Conservation (phyloP, 148 eudicot genomes). For the Cornus controversa region DNA sequence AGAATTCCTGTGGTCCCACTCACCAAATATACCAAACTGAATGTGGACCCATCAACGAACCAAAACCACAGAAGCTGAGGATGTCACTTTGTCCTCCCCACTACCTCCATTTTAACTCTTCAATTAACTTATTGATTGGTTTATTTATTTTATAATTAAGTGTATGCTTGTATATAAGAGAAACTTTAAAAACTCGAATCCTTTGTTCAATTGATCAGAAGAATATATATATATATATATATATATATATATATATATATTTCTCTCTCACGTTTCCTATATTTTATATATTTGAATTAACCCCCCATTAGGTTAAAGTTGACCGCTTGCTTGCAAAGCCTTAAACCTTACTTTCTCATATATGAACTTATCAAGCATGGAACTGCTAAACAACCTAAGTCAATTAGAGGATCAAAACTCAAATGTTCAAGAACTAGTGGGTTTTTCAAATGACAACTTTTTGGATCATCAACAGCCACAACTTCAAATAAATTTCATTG, state of each 20-base stretch:
- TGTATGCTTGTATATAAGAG: not conserved
- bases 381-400: slow-evolving; percentile 18
- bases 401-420: slow-evolving; percentile 22
- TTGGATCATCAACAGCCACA: slow-evolving; percentile 22
- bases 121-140: too few relatives aligned
- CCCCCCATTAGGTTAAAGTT: slow-evolving; percentile 43
- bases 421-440: slow-evolving; percentile 27
- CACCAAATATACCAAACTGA: slow-evolving; percentile 8
- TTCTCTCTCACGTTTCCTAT: too few relatives aligned
- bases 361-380: slow-evolving; percentile 29
- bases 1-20: slow-evolving; percentile 22
- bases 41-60: slow-evolving; percentile 12
- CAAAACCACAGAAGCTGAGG: slow-evolving; percentile 14
- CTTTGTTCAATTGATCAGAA: not conserved
- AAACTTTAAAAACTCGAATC: not conserved
- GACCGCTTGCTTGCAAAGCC: slow-evolving; percentile 28
- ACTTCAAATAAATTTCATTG: not conserved
- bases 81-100: not conserved
- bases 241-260: too few relatives aligned
- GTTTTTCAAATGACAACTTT: slow-evolving; percentile 25
- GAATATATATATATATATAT: not conserved
- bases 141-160: too few relatives aligned
- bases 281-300: not conserved
- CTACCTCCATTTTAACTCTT: not conserved
- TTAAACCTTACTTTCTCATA: slow-evolving; percentile 35